A percentile compares a stretch with the other conserved stretches of the same genome.
These are phyloP conservation scores for Phyllosticta paracitricarpa DNA, from an alignment of 2,329 filamentous ascomycete species.

Conservation along the genomic window DNA sequence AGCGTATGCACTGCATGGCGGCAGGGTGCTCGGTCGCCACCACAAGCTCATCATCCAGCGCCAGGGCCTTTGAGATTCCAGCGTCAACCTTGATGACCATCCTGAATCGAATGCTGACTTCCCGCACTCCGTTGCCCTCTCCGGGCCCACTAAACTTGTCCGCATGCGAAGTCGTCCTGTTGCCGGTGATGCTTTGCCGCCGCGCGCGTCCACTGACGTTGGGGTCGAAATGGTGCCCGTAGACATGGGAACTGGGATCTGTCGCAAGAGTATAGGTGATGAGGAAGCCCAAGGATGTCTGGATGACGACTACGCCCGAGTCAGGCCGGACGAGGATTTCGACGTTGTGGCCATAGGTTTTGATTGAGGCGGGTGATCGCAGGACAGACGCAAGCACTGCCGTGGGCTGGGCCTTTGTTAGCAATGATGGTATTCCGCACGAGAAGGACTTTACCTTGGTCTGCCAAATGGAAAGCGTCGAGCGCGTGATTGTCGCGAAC, in stretches of 20 bases:
- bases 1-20: constrained; percentile 93
- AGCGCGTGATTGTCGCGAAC: constrained; percentile 79
- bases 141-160: constrained; percentile 53
- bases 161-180: constrained; percentile 27
- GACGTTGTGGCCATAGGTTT: constrained; percentile 75
- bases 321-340: constrained; percentile 82
- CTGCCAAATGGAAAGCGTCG: constrained; percentile 91
- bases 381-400: constrained; percentile 78
- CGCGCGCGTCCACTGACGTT: constrained; percentile 30
- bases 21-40: constrained; percentile 86
- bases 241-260: constrained; percentile 72
- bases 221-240: constrained; percentile 68
- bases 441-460: constrained; percentile 57
- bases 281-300: constrained; percentile 74
- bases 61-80: constrained; percentile 77
- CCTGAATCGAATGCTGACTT: constrained; percentile 83
- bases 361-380: constrained; percentile 69
- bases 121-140: constrained; percentile 70
- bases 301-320: constrained; percentile 82
- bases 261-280: constrained; percentile 90
- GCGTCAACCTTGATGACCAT: constrained; percentile 99
- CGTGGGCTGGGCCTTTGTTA: constrained; percentile 54
- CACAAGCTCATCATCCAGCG: constrained; percentile 83
- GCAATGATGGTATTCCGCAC: constrained; percentile 7
- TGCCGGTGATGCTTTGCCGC: constrained; percentile 38